Conservation (phyloP, 192 early-diverging fungal genomes). For the Neocallimastix lanati region DNA sequence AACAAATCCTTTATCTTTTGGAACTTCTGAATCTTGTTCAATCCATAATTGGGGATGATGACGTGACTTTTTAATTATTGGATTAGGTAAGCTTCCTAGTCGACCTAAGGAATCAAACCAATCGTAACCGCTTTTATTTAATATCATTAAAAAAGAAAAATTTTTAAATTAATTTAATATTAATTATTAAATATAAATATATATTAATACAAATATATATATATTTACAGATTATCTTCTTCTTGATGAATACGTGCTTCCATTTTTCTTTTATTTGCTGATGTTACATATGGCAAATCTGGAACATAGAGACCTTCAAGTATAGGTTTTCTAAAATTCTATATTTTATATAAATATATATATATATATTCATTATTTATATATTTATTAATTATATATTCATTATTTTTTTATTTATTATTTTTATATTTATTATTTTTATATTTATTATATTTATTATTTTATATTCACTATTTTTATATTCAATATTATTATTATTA, state of each 20-base stretch:
- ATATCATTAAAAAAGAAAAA: too few species aligned
- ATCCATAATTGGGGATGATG: not conserved
- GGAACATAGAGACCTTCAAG: slow-evolving; percentile 5
- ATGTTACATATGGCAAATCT: not conserved
- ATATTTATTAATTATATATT: not conserved
- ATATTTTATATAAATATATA: not conserved
- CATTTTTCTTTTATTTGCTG: slow-evolving; percentile 1
- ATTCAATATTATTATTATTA: too few species aligned
- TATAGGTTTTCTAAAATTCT: not conserved
- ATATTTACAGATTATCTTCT: not conserved
- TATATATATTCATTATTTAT: not conserved
- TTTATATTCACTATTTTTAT: too few species aligned
- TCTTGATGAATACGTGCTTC: not conserved
- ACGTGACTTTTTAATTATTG: not conserved
- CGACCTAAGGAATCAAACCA: not conserved
- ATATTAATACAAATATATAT: not conserved
- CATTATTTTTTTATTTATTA: too few species aligned
- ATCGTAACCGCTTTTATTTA: not conserved
- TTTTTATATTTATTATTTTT: too few species aligned
- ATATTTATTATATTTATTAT: too few species aligned
- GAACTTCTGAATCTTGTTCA: not conserved
- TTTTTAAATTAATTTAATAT: too few species aligned
- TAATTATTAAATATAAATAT: too few species aligned
- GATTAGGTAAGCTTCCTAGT: not conserved
- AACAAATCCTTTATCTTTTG: not conserved